Percentiles rank a stretch among this genome's conserved stretches.
phyloP scores from a whole-genome alignment of 2,329 filamentous ascomycete species.

The Ophiostoma sp. region DNA sequence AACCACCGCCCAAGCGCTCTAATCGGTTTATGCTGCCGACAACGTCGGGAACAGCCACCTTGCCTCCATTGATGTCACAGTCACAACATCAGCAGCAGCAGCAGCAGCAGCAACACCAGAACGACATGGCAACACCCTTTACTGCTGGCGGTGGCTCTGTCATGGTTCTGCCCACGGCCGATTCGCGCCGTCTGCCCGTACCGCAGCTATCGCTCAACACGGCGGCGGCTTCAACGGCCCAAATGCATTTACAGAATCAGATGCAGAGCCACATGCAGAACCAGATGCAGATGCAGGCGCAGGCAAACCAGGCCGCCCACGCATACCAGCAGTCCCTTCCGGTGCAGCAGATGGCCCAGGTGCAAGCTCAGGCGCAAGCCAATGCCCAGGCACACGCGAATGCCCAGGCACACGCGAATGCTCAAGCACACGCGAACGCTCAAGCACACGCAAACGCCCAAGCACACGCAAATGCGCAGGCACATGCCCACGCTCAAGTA shows the following conservation, averaged over 20 bases:
- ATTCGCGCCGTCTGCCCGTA: slow-evolving; percentile 54
- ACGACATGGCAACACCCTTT: neutral
- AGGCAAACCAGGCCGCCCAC: neutral
- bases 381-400: no score
- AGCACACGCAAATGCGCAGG: neutral
- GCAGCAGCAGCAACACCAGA: slow-evolving; percentile 3
- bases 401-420: no score
- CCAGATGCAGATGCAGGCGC: neutral
- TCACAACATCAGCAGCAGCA: neutral
- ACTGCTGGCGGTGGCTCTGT: neutral
- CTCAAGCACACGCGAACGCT: no score
- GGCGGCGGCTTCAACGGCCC: slow-evolving; percentile 27
- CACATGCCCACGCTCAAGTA: neutral
- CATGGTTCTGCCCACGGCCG: slow-evolving; percentile 22
- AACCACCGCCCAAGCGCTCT: slow-evolving; percentile 52
- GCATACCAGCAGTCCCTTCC: no score
- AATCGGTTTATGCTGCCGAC: slow-evolving; percentile 27
- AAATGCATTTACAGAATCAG: slow-evolving; percentile 7
- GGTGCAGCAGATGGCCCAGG: no score
- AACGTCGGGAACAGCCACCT: neutral
- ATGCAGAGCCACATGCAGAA: neutral
- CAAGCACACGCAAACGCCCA: no score
- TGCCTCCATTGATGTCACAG: neutral
- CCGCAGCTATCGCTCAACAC: slow-evolving; percentile 66
- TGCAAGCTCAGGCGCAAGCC: no score